Evolutionary conservation across 179 eudicot species (phyloP).

Genomic region (Actinidia arguta): DNA sequence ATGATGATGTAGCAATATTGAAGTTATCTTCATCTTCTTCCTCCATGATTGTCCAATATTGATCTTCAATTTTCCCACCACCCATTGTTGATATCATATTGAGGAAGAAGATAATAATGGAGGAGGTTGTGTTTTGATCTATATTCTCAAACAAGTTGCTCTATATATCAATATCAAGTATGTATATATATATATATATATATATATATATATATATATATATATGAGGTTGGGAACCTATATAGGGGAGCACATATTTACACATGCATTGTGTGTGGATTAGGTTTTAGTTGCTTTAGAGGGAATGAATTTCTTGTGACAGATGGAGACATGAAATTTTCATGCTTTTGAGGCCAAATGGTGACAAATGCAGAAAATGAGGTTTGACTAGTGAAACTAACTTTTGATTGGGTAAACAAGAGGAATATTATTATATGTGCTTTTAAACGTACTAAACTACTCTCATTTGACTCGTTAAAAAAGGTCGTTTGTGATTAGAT

Average conservation of each 20-base stretch:
- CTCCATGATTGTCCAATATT: background rate
- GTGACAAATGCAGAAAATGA: background rate
- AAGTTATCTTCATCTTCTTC: background rate
- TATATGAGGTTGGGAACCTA: background rate
- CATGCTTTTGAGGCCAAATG: background rate
- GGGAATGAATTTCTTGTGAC: background rate
- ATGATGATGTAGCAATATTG: slow-evolving; percentile 3
- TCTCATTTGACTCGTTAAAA: too few species aligned
- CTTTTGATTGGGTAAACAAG: background rate
- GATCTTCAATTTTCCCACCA: background rate
- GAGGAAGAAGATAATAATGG: background rate
- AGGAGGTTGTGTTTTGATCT: slow-evolving; percentile 20
- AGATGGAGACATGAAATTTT: background rate
- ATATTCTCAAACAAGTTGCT: background rate
- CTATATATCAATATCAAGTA: too few species aligned
- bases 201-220: too few species aligned
- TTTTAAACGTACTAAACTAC: too few species aligned
- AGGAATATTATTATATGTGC: too few species aligned
- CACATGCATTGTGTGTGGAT: background rate
- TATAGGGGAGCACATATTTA: slow-evolving; percentile 26
- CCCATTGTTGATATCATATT: background rate
- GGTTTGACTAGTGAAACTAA: background rate
- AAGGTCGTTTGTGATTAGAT: too few species aligned
- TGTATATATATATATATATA: too few species aligned
- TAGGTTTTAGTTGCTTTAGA: slow-evolving; percentile 15